A percentile compares a stretch with the other conserved stretches of the same genome.
Conservation (phyloP, 441 rosid genomes). For the Erysimum pusillum region DNA sequence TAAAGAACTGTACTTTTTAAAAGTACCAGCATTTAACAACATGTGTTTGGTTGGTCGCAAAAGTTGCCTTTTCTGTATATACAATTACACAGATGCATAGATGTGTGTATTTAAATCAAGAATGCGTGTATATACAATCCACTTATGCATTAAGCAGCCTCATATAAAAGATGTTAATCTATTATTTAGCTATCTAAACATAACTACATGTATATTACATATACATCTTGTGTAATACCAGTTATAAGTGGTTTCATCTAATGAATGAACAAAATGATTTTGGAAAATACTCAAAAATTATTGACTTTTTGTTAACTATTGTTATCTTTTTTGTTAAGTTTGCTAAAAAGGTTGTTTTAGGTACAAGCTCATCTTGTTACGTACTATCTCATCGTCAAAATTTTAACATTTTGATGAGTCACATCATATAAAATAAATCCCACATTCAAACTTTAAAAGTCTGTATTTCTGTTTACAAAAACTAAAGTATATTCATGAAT, state of each 20-base stretch:
- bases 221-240: background rate
- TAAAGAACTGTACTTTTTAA: slow-evolving; percentile 39
- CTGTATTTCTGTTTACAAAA: background rate
- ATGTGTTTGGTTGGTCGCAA: slow-evolving; percentile 46
- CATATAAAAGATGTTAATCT: background rate
- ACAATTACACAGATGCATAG: slow-evolving; percentile 1
- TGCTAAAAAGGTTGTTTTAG: background rate
- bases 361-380: background rate
- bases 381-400: background rate
- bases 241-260: slow-evolving; percentile 10
- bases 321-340: background rate
- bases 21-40: slow-evolving; percentile 42
- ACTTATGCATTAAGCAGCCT: slow-evolving; percentile 15
- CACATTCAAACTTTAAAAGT: background rate
- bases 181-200: slow-evolving; percentile 6
- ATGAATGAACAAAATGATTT: background rate
- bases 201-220: background rate
- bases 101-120: slow-evolving; percentile 2
- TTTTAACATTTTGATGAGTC: background rate
- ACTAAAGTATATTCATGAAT: background rate
- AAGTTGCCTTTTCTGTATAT: slow-evolving; percentile 17
- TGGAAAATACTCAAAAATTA: background rate
- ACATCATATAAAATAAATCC: background rate
- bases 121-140: slow-evolving; percentile 8
- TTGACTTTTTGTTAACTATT: background rate